Evolutionary conservation across 2,329 filamentous ascomycete genomes (phyloP).

Genomic region (Epichloe uncinata): DNA sequence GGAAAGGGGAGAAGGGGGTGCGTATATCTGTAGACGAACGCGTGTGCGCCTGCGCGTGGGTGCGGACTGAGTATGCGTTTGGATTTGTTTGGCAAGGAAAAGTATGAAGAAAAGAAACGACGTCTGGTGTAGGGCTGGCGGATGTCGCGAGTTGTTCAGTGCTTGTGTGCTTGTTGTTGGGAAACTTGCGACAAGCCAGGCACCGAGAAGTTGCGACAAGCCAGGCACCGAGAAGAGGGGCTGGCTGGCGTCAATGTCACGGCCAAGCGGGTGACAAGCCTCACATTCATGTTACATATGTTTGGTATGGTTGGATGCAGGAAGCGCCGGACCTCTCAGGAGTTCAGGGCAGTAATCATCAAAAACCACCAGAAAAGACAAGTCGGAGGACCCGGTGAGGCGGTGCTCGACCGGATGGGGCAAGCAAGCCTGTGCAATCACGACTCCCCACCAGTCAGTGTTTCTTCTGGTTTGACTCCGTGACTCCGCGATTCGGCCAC

Average conservation of each 20-base stretch:
- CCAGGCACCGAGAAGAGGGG: not conserved
- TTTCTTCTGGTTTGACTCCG: too few species aligned
- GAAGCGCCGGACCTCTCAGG: too few species aligned
- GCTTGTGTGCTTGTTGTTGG: too few species aligned
- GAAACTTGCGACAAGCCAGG: not conserved
- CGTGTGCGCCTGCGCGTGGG: not conserved
- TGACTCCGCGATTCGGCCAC: too few species aligned
- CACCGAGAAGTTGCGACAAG: not conserved
- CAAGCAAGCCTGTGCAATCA: too few species aligned
- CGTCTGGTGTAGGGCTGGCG: not conserved
- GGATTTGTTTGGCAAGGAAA: not conserved
- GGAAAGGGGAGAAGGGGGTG: too few species aligned
- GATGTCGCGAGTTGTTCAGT: not conserved
- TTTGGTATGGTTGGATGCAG: too few species aligned
- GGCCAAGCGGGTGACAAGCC: not conserved
- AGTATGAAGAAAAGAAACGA: not conserved
- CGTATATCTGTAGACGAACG: not conserved
- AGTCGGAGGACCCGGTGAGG: slow-evolving; percentile 1
- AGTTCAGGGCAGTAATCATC: too few species aligned
- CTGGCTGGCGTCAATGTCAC: not conserved
- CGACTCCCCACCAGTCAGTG: too few species aligned
- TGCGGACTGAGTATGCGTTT: not conserved
- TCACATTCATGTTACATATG: not conserved
- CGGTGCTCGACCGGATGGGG: not conserved
- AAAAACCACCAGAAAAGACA: too few species aligned